Percentiles rank a stretch among this genome's conserved stretches.
Conservation (phyloP, 345 rosid genomes). For the Noccaea bulbosa region DNA sequence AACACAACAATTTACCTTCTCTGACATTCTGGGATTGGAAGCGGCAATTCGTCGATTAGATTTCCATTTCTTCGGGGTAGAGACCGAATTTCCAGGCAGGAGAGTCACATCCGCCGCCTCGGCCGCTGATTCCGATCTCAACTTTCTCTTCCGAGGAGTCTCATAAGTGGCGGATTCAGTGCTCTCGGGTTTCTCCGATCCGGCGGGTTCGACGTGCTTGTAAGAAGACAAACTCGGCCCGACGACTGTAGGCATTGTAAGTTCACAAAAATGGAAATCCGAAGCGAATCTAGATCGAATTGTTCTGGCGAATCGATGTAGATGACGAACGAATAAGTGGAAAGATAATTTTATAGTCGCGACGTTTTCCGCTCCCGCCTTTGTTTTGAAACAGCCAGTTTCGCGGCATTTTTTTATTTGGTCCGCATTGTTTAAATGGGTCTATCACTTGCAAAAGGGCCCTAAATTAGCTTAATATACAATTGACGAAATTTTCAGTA, state of each 20-base stretch:
- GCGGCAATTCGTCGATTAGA: conserved; percentile 48
- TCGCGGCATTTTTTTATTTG: conserved; percentile 18
- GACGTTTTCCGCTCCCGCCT: conserved; percentile 44
- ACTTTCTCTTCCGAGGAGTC: conserved; percentile 54
- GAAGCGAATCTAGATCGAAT: neutral
- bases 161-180: conserved; percentile 38
- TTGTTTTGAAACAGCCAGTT: conserved; percentile 4
- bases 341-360: conserved; percentile 6
- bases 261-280: neutral
- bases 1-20: neutral
- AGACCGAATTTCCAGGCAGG: conserved; percentile 3
- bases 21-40: conserved; percentile 41
- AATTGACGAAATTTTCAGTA: no score
- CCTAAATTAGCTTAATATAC: neutral
- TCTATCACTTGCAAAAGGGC: neutral
- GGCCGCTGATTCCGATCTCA: conserved; percentile 47
- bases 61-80: conserved; percentile 50
- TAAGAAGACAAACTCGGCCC: conserved; percentile 46
- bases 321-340: neutral
- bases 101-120: conserved; percentile 4
- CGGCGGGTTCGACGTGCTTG: conserved; percentile 33
- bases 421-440: neutral
- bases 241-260: conserved; percentile 60
- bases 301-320: neutral
- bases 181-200: conserved; percentile 38